phyloP scores from a whole-genome alignment of 176 grass and related monocot species.

The Themeda triandra region DNA sequence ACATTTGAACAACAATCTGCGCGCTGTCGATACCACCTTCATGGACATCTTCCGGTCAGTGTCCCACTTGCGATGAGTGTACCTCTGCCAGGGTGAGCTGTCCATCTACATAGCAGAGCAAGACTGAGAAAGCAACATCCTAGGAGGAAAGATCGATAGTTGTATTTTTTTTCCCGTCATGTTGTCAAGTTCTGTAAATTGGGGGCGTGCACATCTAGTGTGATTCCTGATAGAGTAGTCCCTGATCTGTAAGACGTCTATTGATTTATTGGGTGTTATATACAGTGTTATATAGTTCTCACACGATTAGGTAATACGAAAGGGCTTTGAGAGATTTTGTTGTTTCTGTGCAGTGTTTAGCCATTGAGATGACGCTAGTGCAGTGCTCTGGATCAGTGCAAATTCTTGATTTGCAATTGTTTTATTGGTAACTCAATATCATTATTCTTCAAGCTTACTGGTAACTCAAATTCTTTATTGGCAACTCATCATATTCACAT shows the following conservation, averaged over 20 bases:
- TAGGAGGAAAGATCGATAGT: background rate
- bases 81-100: constrained; percentile 88
- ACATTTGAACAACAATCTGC: constrained; percentile 64
- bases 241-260: background rate
- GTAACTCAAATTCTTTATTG: no score
- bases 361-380: no score
- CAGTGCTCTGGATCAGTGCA: background rate
- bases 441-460: no score
- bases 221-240: background rate
- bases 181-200: constrained; percentile 40
- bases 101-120: constrained; percentile 67
- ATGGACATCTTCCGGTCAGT: no score
- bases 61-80: constrained; percentile 74
- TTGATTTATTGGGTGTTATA: constrained; percentile 3
- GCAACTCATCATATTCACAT: no score
- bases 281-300: background rate
- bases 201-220: constrained; percentile 36
- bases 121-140: constrained; percentile 33
- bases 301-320: constrained; percentile 22
- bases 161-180: background rate
- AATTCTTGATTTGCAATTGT: background rate
- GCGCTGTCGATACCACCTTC: no score
- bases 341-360: background rate
- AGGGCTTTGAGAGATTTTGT: background rate
- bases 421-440: no score